phyloP scores from a whole-genome alignment of 1,284 basidiomycete genomes.

The Dichomitus squalens region DNA sequence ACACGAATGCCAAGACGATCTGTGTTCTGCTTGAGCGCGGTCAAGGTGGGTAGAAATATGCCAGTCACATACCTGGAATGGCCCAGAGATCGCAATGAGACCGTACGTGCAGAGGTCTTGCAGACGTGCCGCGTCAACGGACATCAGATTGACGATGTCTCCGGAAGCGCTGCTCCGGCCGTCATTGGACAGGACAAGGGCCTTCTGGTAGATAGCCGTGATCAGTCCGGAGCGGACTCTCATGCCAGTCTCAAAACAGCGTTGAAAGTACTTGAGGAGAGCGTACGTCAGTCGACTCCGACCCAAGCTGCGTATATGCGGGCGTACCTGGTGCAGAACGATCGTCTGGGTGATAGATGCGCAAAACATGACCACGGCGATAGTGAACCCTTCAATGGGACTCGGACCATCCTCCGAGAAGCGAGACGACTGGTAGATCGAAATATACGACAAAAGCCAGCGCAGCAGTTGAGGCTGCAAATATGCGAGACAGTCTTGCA shows the following conservation, averaged over 20 bases:
- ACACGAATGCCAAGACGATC: conserved; percentile 89
- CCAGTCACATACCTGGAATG: conserved; percentile 55
- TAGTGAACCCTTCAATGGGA: conserved; percentile 67
- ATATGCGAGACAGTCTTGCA: conserved; percentile 84
- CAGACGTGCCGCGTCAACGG: conserved; percentile 82
- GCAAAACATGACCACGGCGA: conserved; percentile 81
- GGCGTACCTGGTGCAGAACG: conserved; percentile 79
- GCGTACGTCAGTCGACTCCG: background rate
- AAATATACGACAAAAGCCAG: conserved; percentile 81
- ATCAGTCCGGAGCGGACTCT: conserved; percentile 88
- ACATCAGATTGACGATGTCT: conserved; percentile 95
- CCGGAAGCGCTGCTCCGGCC: conserved; percentile 82
- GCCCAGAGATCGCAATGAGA: conserved; percentile 69
- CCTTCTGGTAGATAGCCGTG: conserved; percentile 85
- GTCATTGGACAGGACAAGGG: conserved; percentile 83
- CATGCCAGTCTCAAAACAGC: conserved; percentile 87
- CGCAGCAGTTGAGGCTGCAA: conserved; percentile 89
- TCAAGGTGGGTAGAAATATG: background rate
- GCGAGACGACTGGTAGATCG: conserved; percentile 63
- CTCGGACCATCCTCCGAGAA: conserved; percentile 35
- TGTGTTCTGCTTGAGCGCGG: conserved; percentile 32
- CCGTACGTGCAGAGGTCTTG: conserved; percentile 89
- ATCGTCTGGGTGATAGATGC: conserved; percentile 79
- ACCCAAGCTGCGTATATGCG: background rate
- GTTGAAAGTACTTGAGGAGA: conserved; percentile 74